These are phyloP conservation scores for Macrophomina tecta DNA, from an alignment of 2,329 filamentous ascomycete genomes.

Conservation along the genomic window DNA sequence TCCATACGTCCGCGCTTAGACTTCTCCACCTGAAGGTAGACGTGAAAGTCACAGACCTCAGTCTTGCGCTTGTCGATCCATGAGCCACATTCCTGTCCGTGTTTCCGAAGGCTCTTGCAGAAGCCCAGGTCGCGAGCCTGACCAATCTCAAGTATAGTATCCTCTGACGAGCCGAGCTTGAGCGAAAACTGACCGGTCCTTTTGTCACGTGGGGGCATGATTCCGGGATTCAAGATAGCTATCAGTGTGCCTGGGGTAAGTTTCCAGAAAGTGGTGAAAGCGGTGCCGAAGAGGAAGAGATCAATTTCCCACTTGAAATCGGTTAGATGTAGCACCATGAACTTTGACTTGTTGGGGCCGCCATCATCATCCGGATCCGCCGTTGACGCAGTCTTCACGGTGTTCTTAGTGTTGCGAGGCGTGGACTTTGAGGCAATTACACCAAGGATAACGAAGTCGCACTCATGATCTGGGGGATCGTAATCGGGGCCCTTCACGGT, in stretches of 20 bases:
- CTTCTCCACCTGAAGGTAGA: constrained; percentile 80
- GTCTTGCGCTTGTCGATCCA: constrained; percentile 92
- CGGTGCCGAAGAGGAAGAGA: constrained; percentile 88
- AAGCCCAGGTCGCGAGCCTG: constrained; percentile 83
- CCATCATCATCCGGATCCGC: constrained; percentile 51
- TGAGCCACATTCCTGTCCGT: constrained; percentile 77
- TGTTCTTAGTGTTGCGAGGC: constrained; percentile 67
- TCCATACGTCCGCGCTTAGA: constrained; percentile 74
- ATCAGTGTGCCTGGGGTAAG: constrained; percentile 89
- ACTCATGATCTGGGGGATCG: constrained; percentile 78
- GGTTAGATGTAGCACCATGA: constrained; percentile 88
- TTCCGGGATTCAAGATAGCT: constrained; percentile 86
- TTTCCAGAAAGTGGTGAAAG: constrained; percentile 93
- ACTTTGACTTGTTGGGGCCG: constrained; percentile 73
- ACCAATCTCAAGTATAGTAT: constrained; percentile 90
- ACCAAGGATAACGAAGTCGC: constrained; percentile 87
- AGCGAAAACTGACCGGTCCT: constrained; percentile 87
- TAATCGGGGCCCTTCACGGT: constrained; percentile 83
- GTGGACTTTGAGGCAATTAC: constrained; percentile 89
- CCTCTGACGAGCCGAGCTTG: constrained; percentile 82
- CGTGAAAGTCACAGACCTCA: constrained; percentile 90
- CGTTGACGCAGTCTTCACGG: constrained; percentile 49
- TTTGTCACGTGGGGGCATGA: constrained; percentile 83
- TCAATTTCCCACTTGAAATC: constrained; percentile 92
- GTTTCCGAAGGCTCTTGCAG: constrained; percentile 83